phyloP scores from a whole-genome alignment of 768 basidiomycete species.

The Russula griseocarnosa region DNA sequence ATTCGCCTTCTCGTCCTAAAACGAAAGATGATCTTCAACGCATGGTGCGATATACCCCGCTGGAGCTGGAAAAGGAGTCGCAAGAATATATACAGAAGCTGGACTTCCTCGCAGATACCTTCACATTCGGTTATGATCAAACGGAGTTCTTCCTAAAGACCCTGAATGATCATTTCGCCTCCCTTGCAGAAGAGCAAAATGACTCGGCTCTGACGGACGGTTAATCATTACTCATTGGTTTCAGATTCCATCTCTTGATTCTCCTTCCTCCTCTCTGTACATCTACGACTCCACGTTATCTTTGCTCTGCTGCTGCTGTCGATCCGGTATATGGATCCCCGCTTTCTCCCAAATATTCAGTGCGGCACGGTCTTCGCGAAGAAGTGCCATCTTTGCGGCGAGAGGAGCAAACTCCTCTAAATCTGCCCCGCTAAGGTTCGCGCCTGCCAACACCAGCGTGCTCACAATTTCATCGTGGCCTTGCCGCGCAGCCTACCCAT shows the following conservation, averaged over 20 bases:
- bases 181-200: conserved; percentile 35
- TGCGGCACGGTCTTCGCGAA: conserved; percentile 42
- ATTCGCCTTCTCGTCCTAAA: conserved; percentile 33
- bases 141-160: conserved; percentile 63
- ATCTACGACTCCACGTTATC: conserved; percentile 15
- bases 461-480: conserved; percentile 59
- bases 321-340: conserved; percentile 35
- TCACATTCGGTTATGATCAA: conserved; percentile 67
- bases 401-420: conserved; percentile 51
- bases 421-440: conserved; percentile 66
- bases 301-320: conserved; percentile 15
- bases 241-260: background rate
- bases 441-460: conserved; percentile 66
- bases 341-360: conserved; percentile 55
- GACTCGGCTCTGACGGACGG: conserved; percentile 34
- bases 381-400: conserved; percentile 40
- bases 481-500: conserved; percentile 65
- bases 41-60: conserved; percentile 59
- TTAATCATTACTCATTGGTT: conserved; percentile 16
- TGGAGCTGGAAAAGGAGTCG: conserved; percentile 59
- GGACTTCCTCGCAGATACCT: conserved; percentile 56
- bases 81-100: conserved; percentile 54
- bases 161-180: conserved; percentile 48
- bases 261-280: conserved; percentile 13
- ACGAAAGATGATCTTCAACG: conserved; percentile 41